These are phyloP conservation scores for Fusarium hostae DNA, from an alignment of 2,329 filamentous ascomycete species.

Conservation along the genomic window DNA sequence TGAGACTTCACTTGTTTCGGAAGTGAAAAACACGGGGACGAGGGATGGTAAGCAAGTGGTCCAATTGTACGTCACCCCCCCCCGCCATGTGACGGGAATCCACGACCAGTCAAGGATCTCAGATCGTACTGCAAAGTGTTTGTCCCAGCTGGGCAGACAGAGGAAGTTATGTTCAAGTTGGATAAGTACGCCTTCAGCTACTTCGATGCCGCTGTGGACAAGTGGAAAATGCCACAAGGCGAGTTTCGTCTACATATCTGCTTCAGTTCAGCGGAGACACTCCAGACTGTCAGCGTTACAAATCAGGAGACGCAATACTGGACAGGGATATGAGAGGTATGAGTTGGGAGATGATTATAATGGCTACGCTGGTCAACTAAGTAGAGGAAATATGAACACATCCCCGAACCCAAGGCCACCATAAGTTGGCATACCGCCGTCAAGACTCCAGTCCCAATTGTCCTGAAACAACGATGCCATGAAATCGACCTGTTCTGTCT, in stretches of 20 bases:
- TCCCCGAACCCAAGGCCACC: not conserved
- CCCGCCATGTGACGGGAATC: not conserved
- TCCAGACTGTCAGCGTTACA: not conserved
- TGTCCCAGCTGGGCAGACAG: rapidly evolving
- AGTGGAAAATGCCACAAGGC: not conserved
- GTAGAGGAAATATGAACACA: not conserved
- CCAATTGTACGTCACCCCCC: not conserved
- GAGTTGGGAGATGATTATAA: too few relatives aligned
- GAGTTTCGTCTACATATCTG: not conserved
- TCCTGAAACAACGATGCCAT: not conserved
- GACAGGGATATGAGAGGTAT: too few relatives aligned
- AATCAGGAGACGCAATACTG: not conserved
- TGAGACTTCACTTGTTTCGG: not conserved
- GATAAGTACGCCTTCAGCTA: constrained; percentile 16
- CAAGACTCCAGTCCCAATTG: constrained; percentile 9
- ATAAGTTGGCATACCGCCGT: not conserved
- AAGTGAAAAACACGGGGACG: not conserved
- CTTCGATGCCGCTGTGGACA: not conserved
- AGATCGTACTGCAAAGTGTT: not conserved
- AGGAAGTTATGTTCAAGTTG: not conserved
- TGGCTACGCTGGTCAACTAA: not conserved
- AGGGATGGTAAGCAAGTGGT: not conserved
- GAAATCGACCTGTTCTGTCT: not conserved
- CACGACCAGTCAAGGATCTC: not conserved
- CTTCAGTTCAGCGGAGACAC: not conserved